These are phyloP conservation scores for Rhodofomes roseus DNA, from an alignment of 1,284 basidiomycete species.

Conservation along the genomic window DNA sequence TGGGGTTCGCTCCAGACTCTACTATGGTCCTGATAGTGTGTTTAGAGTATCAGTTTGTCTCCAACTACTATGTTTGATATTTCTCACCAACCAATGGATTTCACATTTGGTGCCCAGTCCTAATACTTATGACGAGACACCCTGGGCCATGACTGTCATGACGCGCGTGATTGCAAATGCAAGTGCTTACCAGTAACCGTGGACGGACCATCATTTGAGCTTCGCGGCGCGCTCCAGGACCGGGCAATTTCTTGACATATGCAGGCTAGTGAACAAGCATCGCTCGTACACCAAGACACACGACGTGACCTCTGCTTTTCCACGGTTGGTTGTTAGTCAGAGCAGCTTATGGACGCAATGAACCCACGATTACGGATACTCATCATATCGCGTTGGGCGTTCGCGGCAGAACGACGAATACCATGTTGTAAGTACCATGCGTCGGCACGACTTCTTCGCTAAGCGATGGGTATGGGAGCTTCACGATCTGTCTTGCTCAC, in stretches of 20 bases:
- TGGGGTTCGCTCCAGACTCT: background rate
- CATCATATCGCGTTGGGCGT: background rate
- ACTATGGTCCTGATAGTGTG: background rate
- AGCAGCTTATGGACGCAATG: background rate
- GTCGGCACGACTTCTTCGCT: background rate
- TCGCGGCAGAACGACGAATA: background rate
- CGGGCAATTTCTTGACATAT: no score
- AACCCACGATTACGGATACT: background rate
- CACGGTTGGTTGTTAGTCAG: background rate
- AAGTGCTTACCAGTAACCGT: no score
- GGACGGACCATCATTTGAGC: no score
- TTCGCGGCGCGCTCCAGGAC: no score
- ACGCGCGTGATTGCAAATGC: no score
- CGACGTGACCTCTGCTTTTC: background rate
- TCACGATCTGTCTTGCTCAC: background rate
- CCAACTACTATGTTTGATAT: background rate
- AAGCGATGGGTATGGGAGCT: background rate
- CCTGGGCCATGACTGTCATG: no score
- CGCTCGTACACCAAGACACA: background rate
- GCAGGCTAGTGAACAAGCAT: background rate
- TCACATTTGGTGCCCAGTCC: background rate
- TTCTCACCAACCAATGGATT: background rate
- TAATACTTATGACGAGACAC: no score
- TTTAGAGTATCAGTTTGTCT: background rate
- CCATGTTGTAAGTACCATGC: no score